phyloP scores from a whole-genome alignment of 495 filamentous ascomycete genomes.

The Lepidopterella palustris region DNA sequence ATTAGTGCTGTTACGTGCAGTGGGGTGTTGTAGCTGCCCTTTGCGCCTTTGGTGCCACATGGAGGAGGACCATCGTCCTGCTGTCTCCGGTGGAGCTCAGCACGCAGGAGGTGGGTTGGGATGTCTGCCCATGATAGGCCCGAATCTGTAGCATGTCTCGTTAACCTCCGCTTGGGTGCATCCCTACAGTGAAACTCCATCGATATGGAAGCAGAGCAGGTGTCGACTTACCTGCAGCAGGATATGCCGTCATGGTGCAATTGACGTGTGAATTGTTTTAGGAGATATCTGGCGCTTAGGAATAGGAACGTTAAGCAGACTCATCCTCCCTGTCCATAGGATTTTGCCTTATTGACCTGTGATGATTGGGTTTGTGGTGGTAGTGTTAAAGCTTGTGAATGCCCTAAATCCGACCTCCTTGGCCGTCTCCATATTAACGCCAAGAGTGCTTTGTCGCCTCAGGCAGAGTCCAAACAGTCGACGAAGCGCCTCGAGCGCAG shows the following conservation, averaged over 20 bases:
- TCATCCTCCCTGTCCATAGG: neutral
- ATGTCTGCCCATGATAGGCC: conserved; percentile 25
- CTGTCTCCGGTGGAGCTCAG: conserved; percentile 35
- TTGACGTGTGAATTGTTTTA: neutral
- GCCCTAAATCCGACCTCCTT: too few species aligned
- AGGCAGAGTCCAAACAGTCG: too few species aligned
- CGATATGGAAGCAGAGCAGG: neutral
- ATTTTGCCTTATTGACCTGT: neutral
- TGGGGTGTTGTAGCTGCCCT: conserved; percentile 36
- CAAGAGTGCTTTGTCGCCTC: too few species aligned
- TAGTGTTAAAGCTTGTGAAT: neutral
- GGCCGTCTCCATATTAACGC: too few species aligned
- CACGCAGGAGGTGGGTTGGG: conserved; percentile 32
- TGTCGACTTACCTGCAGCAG: neutral
- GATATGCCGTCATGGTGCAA: neutral
- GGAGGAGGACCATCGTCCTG: conserved; percentile 21
- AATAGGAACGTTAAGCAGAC: neutral
- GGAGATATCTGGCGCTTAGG: neutral
- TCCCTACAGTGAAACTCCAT: too few species aligned
- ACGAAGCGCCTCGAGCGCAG: too few species aligned
- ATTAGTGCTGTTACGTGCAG: conserved; percentile 40
- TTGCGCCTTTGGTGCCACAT: conserved; percentile 31
- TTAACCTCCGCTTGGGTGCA: neutral
- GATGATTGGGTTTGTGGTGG: neutral
- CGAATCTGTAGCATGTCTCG: neutral